Evolutionary conservation across 2,329 filamentous ascomycete species (phyloP).

Genomic region (Magnaporthales sp.): DNA sequence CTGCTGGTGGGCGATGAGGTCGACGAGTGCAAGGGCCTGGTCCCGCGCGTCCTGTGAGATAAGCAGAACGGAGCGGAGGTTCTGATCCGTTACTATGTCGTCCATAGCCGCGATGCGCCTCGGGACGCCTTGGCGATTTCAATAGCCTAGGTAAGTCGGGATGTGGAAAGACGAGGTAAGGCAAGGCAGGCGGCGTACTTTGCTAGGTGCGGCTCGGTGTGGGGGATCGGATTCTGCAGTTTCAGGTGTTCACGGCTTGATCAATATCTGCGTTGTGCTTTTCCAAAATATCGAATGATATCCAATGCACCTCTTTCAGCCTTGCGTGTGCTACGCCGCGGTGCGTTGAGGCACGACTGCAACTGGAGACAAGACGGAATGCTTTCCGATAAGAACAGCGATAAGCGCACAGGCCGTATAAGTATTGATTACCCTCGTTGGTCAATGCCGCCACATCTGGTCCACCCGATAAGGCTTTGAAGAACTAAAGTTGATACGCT

Average conservation of each 20-base stretch:
- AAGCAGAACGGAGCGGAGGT: conserved; percentile 59
- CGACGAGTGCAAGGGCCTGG: conserved; percentile 60
- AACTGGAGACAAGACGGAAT: not conserved
- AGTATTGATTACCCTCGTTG: not conserved
- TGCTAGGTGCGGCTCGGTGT: not conserved
- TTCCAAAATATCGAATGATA: not conserved
- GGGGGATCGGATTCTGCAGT: not conserved
- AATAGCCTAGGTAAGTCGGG: not conserved
- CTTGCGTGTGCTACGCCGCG: not conserved
- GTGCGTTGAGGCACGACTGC: not conserved
- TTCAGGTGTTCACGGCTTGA: not conserved
- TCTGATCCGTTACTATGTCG: conserved; percentile 53
- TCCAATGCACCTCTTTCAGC: not conserved
- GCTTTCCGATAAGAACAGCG: not conserved
- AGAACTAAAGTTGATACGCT: not conserved
- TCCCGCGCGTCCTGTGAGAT: conserved; percentile 65
- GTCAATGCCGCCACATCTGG: not conserved
- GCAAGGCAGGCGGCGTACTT: not conserved
- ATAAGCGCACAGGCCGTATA: not conserved
- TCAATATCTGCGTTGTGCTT: not conserved
- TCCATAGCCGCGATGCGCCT: conserved; percentile 32
- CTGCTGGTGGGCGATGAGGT: conserved; percentile 29
- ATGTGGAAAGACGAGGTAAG: not conserved
- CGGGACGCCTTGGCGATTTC: not conserved
- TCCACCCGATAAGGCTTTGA: not conserved